Base-by-base conservation (phyloP, 495 filamentous ascomycete genomes). In the Schizothecium vesticola region DNA sequence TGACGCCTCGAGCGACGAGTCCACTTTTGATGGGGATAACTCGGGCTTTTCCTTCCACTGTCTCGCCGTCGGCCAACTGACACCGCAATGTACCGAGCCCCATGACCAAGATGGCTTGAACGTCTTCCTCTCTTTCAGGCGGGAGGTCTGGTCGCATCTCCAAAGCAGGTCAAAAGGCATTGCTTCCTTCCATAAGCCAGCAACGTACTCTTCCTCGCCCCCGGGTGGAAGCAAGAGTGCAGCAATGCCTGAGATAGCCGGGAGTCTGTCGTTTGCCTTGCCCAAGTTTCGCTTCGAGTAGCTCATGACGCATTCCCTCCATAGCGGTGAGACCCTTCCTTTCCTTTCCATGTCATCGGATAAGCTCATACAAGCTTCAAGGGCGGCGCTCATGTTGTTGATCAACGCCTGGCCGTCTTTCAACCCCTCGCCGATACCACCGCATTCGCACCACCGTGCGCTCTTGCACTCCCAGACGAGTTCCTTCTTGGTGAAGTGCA, bases 381-480 rank as follows among this genome's bases (percentile, higher is more conserved):
- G 59, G 9, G 59, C 59, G 16, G 59, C 59, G 24, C 59, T 61
- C 24, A 61, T 61, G 23, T 61, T 31, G 23, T 61, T 61, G n/a
- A 61, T 61, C 24, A 61, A 61, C 24, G 21, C 58, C 23, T 61
- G 5, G 19, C 59, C 59, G 5, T n/a, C n/a, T 29, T 59, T 8
- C 58, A 60, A 25, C 58, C 26, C 59, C 3, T 61, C 59, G 5
- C 59, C 59, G 6, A 61, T 61, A 3, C 24, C 59, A 13, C 59
- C 59, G 59, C 59, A 61, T 19, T 61, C 24, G 24, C 59, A 61
- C 59, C 59, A 61, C 24, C 59, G 13, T 19, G 24, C 59, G 6
- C 24, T 66, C 29, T 67, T 67, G 16, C 65, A 67, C 31, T 67
- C 65, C 65, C 65, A 67, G 5, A 67, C 58, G 23, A 62, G 65